phyloP scores from a whole-genome alignment of 768 basidiomycete species.

The Russula brevipes region DNA sequence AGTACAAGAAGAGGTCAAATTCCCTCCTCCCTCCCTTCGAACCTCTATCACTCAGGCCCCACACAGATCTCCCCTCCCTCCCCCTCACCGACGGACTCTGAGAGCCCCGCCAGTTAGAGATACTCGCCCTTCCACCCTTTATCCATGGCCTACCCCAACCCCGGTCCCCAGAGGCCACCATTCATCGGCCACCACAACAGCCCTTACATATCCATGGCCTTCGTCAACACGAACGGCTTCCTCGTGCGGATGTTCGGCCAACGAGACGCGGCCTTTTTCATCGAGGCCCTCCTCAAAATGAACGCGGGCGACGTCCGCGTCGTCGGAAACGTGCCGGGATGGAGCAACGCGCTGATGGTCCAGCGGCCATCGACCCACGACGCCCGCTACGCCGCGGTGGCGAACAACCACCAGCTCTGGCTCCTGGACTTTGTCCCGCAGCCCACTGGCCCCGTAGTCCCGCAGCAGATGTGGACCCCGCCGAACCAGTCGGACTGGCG shows the following conservation, averaged over 20 bases:
- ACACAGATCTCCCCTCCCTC: neutral
- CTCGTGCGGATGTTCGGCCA: conserved; percentile 17
- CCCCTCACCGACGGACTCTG: neutral
- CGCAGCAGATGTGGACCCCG: conserved; percentile 19
- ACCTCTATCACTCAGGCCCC: neutral
- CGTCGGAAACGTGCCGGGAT: conserved; percentile 11
- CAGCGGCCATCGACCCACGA: neutral
- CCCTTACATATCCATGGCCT: neutral
- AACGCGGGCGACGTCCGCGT: neutral
- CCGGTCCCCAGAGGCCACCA: neutral
- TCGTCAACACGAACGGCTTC: conserved; percentile 1
- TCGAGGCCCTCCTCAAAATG: conserved; percentile 17
- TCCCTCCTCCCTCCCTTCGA: neutral
- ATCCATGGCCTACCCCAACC: neutral
- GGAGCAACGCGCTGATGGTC: conserved; percentile 8
- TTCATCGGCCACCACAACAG: neutral
- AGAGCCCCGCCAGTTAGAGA: neutral
- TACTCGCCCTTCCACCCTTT: neutral
- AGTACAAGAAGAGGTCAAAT: conserved; percentile 21
- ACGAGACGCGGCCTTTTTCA: conserved; percentile 14
- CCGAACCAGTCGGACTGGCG: conserved; percentile 22
- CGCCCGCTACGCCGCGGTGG: neutral
- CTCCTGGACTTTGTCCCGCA: conserved; percentile 12
- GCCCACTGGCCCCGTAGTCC: neutral
- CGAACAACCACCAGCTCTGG: conserved; percentile 4